These are phyloP conservation scores for Puccinia horiana DNA, from an alignment of 1,284 basidiomycete species.

Conservation along the genomic window DNA sequence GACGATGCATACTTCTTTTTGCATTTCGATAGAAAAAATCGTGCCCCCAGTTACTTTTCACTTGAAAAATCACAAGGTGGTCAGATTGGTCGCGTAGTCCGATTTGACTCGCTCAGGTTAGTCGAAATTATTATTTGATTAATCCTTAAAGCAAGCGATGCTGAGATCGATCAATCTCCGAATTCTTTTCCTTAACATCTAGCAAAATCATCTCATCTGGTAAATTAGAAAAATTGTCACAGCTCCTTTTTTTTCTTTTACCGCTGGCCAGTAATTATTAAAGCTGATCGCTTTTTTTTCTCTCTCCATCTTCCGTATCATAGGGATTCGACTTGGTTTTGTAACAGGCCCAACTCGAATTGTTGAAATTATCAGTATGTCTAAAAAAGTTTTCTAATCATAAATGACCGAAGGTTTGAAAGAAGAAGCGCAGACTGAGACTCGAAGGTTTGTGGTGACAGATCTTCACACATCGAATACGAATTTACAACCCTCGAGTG, in stretches of 20 bases:
- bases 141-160: slow-evolving; percentile 67
- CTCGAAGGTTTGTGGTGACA: background rate
- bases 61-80: slow-evolving; percentile 51
- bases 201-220: slow-evolving; percentile 82
- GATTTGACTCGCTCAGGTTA: slow-evolving; percentile 54
- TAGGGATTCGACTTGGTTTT: slow-evolving; percentile 68
- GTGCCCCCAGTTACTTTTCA: slow-evolving; percentile 39
- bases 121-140: slow-evolving; percentile 61
- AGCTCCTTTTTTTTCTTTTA: slow-evolving; percentile 61
- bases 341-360: slow-evolving; percentile 75
- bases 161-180: slow-evolving; percentile 72
- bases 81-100: slow-evolving; percentile 56
- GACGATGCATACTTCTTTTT: slow-evolving; percentile 73
- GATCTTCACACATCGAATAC: slow-evolving; percentile 48
- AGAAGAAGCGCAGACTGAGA: background rate
- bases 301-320: background rate
- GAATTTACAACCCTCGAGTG: slow-evolving; percentile 61
- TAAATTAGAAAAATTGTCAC: slow-evolving; percentile 53
- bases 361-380: slow-evolving; percentile 66
- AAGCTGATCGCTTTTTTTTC: background rate
- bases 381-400: background rate
- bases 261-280: slow-evolving; percentile 50
- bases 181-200: slow-evolving; percentile 67
- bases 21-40: slow-evolving; percentile 49
- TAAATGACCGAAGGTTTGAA: background rate